phyloP scores from a whole-genome alignment of 257 asterid genomes.

The Orobanche coerulescens region DNA sequence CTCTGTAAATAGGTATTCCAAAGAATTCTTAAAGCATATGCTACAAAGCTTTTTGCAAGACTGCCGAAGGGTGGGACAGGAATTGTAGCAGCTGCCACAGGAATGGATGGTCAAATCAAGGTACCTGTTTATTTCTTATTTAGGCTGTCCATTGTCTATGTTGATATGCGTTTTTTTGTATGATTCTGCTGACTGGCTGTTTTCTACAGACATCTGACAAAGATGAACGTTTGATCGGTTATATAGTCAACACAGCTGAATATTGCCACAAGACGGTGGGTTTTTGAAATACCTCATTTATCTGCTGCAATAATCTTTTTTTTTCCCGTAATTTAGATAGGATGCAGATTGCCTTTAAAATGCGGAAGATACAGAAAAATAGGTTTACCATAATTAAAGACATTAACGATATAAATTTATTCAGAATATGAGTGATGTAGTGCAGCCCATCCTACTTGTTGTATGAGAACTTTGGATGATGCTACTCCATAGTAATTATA shows the following conservation, averaged over 20 bases:
- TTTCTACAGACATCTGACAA: slow-evolving; percentile 85
- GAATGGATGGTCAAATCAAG: slow-evolving; percentile 98
- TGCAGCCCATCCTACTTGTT: slow-evolving; percentile 8
- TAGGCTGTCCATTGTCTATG: slow-evolving; percentile 15
- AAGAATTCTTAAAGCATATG: slow-evolving; percentile 90
- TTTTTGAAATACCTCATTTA: slow-evolving; percentile 22
- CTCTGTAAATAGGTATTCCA: slow-evolving; percentile 51
- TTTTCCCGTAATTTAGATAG: neutral
- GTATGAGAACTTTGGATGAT: neutral
- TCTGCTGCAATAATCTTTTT: neutral
- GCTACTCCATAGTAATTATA: neutral
- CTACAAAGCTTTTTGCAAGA: slow-evolving; percentile 79
- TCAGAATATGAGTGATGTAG: slow-evolving; percentile 1
- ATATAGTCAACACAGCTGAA: slow-evolving; percentile 96
- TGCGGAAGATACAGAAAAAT: slow-evolving; percentile 14
- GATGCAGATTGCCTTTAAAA: neutral
- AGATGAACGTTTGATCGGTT: slow-evolving; percentile 91
- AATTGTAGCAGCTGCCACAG: slow-evolving; percentile 98
- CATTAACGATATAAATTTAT: no score
- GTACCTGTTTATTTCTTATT: slow-evolving; percentile 28
- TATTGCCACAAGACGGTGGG: slow-evolving; percentile 95
- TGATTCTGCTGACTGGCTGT: slow-evolving; percentile 16
- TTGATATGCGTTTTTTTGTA: neutral
- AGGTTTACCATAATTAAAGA: neutral
- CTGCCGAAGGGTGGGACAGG: slow-evolving; percentile 98